These are phyloP conservation scores for Trichoderma gracile DNA, from an alignment of 2,329 filamentous ascomycete genomes.

Conservation along the genomic window DNA sequence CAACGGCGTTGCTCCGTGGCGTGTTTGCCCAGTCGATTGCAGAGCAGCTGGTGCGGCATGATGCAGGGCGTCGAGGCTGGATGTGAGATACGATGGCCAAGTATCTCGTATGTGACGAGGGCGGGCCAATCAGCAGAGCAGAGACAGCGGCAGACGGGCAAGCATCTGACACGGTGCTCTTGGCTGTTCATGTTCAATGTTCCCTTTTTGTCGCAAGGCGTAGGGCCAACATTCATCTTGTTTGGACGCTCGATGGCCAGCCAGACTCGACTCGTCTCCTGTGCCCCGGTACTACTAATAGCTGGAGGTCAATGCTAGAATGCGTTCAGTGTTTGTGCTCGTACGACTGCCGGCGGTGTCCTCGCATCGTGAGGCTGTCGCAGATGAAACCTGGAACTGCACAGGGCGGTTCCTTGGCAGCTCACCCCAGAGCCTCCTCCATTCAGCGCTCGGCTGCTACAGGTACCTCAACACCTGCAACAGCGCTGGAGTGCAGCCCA, in stretches of 20 bases:
- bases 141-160: background rate
- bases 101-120: background rate
- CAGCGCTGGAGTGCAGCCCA: background rate
- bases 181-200: background rate
- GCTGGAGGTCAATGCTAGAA: no score
- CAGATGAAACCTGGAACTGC: background rate
- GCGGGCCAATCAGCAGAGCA: constrained; percentile 5
- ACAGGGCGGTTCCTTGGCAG: background rate
- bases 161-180: background rate
- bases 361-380: background rate
- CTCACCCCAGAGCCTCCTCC: background rate
- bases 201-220: background rate
- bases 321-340: no score
- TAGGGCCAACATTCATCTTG: background rate
- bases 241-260: background rate
- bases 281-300: no score
- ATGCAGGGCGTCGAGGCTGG: constrained; percentile 17
- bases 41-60: constrained; percentile 14
- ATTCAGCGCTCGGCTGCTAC: no score
- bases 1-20: constrained; percentile 8
- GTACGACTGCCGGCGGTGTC: no score
- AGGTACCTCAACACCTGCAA: background rate
- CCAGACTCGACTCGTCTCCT: no score
- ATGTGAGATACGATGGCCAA: background rate
- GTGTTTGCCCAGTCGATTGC: background rate